phyloP scores from a whole-genome alignment of 306 rosid species.

The Mucuna pruriens region DNA sequence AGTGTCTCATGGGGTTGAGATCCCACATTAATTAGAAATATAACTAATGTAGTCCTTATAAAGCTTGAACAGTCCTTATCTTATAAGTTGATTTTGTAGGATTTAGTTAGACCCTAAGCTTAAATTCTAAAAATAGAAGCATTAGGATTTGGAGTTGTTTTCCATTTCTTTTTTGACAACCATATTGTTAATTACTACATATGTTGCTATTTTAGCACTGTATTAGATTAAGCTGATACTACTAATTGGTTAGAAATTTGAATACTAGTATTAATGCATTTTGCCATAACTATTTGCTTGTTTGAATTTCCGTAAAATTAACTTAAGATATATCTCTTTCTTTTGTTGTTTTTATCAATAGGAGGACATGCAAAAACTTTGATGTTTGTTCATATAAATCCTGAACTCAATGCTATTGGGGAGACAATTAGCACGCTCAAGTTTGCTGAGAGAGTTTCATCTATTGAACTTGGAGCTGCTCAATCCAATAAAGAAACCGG shows the following conservation, averaged over 20 bases:
- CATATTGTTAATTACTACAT: neutral
- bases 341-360: conserved; percentile 41
- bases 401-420: conserved; percentile 87
- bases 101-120: too few relatives aligned
- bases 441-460: conserved; percentile 96
- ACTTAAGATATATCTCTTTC: neutral
- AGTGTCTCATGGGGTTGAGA: too few relatives aligned
- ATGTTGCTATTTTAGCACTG: neutral
- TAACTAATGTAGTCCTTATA: too few relatives aligned
- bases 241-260: conserved; percentile 7
- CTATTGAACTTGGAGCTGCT: conserved; percentile 96
- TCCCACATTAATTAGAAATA: too few relatives aligned
- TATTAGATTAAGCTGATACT: neutral
- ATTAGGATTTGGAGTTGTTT: neutral
- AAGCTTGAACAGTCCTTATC: too few relatives aligned
- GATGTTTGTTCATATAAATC: conserved; percentile 99
- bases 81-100: too few relatives aligned
- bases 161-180: conserved; percentile 16
- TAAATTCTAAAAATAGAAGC: too few relatives aligned
- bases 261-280: neutral
- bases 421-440: conserved; percentile 98
- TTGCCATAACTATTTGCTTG: neutral
- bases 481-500: conserved; percentile 89
- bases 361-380: conserved; percentile 99
- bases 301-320: neutral